phyloP scores from a whole-genome alignment of 352 stramenopile genomes.

The Pythium sukuiense region DNA sequence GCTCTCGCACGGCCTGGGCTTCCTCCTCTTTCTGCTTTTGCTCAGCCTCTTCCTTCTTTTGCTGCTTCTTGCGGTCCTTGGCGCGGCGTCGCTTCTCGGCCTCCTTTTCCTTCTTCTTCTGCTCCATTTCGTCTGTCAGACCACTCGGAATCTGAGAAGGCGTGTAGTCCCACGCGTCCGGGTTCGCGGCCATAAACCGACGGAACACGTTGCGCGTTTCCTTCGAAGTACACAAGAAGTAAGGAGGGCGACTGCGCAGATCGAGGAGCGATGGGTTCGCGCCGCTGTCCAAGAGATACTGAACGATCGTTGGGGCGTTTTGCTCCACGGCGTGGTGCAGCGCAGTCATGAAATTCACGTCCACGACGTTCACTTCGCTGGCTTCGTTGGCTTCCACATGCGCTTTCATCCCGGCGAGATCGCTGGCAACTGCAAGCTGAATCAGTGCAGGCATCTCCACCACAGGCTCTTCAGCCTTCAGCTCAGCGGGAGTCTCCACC shows the following conservation, averaged over 20 bases:
- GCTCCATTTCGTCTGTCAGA: constrained; percentile 80
- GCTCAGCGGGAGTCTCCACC: constrained; percentile 1
- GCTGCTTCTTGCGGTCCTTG: constrained; percentile 91
- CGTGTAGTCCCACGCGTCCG: constrained; percentile 79
- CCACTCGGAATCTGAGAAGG: constrained; percentile 69
- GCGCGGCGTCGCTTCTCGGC: constrained; percentile 87
- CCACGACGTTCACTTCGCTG: constrained; percentile 51
- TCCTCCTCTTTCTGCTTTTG: constrained; percentile 68
- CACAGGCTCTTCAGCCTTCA: constrained; percentile 20
- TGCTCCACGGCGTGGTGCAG: constrained; percentile 68
- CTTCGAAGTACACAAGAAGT: constrained; percentile 89
- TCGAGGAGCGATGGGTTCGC: constrained; percentile 88
- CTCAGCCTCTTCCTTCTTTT: constrained; percentile 74
- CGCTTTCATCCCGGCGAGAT: constrained; percentile 16
- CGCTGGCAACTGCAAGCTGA: constrained; percentile 33
- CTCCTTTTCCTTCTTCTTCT: constrained; percentile 85
- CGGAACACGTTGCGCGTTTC: constrained; percentile 92
- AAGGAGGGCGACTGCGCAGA: constrained; percentile 75
- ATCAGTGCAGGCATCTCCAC: constrained; percentile 36
- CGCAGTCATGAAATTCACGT: constrained; percentile 73
- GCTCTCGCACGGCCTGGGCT: constrained; percentile 56
- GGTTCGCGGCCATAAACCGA: constrained; percentile 78
- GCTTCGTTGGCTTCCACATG: constrained; percentile 1
- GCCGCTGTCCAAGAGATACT: constrained; percentile 76
- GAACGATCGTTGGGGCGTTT: constrained; percentile 44